These are phyloP conservation scores for Pleurotus cornucopiae DNA, from an alignment of 768 basidiomycete species.

Conservation along the genomic window DNA sequence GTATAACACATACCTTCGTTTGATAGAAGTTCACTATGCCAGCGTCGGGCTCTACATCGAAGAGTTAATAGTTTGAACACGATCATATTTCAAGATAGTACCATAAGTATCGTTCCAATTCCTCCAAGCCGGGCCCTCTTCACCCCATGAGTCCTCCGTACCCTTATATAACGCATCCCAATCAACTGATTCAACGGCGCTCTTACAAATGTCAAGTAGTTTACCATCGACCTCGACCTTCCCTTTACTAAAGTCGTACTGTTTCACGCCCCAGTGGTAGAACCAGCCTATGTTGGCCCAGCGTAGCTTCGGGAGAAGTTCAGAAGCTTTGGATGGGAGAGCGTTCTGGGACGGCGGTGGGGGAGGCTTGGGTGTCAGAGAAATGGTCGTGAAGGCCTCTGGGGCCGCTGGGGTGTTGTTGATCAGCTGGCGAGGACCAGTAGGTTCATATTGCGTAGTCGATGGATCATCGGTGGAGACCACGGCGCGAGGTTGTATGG, in stretches of 20 bases:
- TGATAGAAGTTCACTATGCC: slow-evolving; percentile 98
- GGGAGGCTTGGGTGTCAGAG: slow-evolving; percentile 53
- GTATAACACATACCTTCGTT: slow-evolving; percentile 40
- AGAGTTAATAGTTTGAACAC: slow-evolving; percentile 2
- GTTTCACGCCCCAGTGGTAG: slow-evolving; percentile 96
- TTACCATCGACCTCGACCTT: slow-evolving; percentile 57
- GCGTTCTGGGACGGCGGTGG: slow-evolving; percentile 62
- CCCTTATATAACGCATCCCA: slow-evolving; percentile 65
- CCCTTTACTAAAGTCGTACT: slow-evolving; percentile 82
- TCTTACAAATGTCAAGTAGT: slow-evolving; percentile 55
- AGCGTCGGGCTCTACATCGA: slow-evolving; percentile 77
- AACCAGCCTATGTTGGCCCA: slow-evolving; percentile 97
- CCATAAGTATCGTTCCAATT: slow-evolving; percentile 80
- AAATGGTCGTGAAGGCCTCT: slow-evolving; percentile 49
- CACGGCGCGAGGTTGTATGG: slow-evolving; percentile 44
- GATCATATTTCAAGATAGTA: slow-evolving; percentile 22
- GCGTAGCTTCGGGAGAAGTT: slow-evolving; percentile 72
- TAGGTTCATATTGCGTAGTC: slow-evolving; percentile 15
- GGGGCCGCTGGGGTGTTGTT: slow-evolving; percentile 67
- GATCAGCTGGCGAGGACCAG: slow-evolving; percentile 64
- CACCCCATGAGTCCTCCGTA: slow-evolving; percentile 44
- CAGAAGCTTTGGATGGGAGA: slow-evolving; percentile 41
- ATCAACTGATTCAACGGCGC: slow-evolving; percentile 56
- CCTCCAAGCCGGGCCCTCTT: slow-evolving; percentile 58
- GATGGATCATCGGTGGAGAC: slow-evolving; percentile 12